phyloP scores from a whole-genome alignment of 2,329 filamentous ascomycete genomes.

The Bipolaris oryzae region DNA sequence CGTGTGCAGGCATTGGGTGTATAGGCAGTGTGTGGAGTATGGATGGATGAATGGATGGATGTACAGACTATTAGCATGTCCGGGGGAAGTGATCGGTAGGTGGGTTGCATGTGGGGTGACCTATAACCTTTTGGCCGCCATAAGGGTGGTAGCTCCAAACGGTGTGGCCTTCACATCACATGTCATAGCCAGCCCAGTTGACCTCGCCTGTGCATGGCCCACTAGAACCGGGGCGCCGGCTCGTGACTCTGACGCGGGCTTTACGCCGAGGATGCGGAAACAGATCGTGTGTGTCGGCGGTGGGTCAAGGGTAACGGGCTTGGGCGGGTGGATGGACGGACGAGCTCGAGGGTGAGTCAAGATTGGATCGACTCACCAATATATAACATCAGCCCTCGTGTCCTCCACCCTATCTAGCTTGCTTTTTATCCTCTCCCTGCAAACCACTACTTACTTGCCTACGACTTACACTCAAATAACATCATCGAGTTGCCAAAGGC shows the following conservation, averaged over 20 bases:
- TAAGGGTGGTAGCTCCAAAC: background rate
- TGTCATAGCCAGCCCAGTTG: background rate
- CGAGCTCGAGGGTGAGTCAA: background rate
- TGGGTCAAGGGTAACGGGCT: conserved; percentile 1
- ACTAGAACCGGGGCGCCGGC: background rate
- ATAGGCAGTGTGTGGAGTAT: too few relatives aligned
- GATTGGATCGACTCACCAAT: background rate
- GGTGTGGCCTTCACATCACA: conserved; percentile 5
- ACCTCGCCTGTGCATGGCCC: background rate
- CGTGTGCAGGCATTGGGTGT: too few relatives aligned
- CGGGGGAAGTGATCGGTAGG: background rate
- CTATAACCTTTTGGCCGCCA: background rate
- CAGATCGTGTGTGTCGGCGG: background rate
- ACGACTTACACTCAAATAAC: background rate
- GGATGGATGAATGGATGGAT: too few relatives aligned
- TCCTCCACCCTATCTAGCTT: background rate
- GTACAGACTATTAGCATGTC: too few relatives aligned
- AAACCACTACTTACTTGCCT: background rate
- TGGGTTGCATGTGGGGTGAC: conserved; percentile 3
- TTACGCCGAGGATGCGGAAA: background rate
- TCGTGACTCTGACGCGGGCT: background rate
- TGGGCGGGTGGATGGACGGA: background rate
- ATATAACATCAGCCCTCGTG: background rate
- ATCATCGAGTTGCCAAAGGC: background rate
- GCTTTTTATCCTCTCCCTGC: background rate